phyloP scores from a whole-genome alignment of 75 land plant species.

The Picea sitchensis region DNA sequence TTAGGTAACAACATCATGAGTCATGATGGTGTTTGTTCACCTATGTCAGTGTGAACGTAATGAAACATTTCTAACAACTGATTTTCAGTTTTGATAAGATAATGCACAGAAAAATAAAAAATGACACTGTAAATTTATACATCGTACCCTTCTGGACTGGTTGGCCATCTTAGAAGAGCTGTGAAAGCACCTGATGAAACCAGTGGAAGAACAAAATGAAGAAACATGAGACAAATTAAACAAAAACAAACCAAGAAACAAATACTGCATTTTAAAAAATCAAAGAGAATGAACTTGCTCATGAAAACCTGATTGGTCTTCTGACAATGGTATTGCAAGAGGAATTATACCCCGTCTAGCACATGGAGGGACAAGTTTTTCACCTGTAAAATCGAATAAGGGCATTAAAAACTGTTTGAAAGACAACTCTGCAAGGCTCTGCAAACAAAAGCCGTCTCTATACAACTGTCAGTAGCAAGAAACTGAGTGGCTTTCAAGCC shows the following conservation, averaged over 20 bases:
- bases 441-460: neutral
- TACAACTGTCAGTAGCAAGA: neutral
- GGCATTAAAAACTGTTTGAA: neutral
- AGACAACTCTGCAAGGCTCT: neutral
- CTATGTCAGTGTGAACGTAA: neutral
- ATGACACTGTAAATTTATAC: neutral
- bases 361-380: conserved; percentile 65
- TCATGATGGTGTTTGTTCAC: conserved; percentile 2
- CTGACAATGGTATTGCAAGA: conserved; percentile 78
- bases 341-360: conserved; percentile 79
- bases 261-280: neutral
- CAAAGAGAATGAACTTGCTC: neutral
- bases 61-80: neutral
- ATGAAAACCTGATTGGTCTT: conserved; percentile 52
- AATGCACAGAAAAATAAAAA: neutral
- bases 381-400: conserved; percentile 39
- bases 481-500: neutral
- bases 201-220: neutral
- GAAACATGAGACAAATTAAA: neutral
- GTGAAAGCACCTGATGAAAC: conserved; percentile 59
- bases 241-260: conserved; percentile 1
- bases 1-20: neutral
- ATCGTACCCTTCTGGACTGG: conserved; percentile 76
- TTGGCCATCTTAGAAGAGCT: conserved; percentile 95
- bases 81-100: neutral